Evolutionary conservation across 805 yeast genomes (phyloP).

Genomic region (Hemisphaericaspora nanyangensis): DNA sequence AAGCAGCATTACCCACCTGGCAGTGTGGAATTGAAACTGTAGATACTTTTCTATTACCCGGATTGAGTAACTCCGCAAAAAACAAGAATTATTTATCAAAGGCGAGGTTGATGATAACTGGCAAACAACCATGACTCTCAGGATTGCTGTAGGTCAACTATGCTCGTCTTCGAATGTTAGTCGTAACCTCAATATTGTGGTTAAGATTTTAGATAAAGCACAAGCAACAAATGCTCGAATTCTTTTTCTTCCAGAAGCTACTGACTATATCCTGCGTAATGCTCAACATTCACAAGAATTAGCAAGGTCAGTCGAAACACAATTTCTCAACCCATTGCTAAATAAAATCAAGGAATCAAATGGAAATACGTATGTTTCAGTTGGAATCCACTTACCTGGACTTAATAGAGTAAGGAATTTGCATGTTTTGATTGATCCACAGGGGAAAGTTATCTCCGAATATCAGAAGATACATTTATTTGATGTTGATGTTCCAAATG

Average conservation of each 20-base stretch:
- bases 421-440: slow-evolving; percentile 59
- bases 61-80: too few relatives aligned
- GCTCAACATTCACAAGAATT: slow-evolving; percentile 61
- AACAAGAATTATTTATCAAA: too few relatives aligned
- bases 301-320: slow-evolving; percentile 28
- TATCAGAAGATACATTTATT: slow-evolving; percentile 88
- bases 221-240: slow-evolving; percentile 57
- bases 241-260: slow-evolving; percentile 88
- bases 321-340: slow-evolving; percentile 13
- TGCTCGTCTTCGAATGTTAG: slow-evolving; percentile 64
- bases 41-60: too few relatives aligned
- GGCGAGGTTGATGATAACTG: too few relatives aligned
- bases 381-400: slow-evolving; percentile 87
- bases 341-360: slow-evolving; percentile 18
- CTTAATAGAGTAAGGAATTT: slow-evolving; percentile 54
- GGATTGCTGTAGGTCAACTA: slow-evolving; percentile 80
- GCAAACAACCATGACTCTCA: slow-evolving; percentile 4
- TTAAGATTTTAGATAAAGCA: slow-evolving; percentile 61
- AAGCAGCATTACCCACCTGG: too few relatives aligned
- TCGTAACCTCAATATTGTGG: slow-evolving; percentile 58
- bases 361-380: slow-evolving; percentile 58
- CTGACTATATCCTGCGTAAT: slow-evolving; percentile 77
- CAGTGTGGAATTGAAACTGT: too few relatives aligned
- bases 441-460: slow-evolving; percentile 63
- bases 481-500: slow-evolving; percentile 79